Conservation (phyloP, 768 basidiomycete genomes). For the Leccinellum rugosiceps region DNA sequence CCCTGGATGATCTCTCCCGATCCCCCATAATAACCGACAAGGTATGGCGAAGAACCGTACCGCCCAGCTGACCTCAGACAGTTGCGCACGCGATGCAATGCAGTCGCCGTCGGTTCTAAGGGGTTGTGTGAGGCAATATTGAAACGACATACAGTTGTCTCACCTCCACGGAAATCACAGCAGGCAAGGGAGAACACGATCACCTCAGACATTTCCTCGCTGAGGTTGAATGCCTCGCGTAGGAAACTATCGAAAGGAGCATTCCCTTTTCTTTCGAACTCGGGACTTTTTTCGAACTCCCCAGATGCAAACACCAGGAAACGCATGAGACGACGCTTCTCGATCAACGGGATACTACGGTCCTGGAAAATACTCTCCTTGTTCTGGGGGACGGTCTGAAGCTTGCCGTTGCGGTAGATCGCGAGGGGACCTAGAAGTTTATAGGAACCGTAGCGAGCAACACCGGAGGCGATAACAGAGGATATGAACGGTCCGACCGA, state of each 20-base stretch:
- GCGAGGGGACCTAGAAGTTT: constrained; percentile 72
- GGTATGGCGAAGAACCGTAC: constrained; percentile 85
- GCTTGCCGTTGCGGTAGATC: constrained; percentile 47
- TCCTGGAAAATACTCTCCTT: constrained; percentile 94
- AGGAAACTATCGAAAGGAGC: constrained; percentile 63
- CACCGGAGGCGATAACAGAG: constrained; percentile 75
- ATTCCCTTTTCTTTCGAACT: constrained; percentile 55
- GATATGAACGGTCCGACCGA: constrained; percentile 77
- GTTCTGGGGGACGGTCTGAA: constrained; percentile 76
- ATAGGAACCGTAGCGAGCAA: constrained; percentile 89
- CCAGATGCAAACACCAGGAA: constrained; percentile 79
- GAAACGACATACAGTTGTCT: constrained; percentile 9
- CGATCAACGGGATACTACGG: constrained; percentile 68
- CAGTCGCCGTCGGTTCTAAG: constrained; percentile 63
- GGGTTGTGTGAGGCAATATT: constrained; percentile 1
- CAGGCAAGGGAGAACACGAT: constrained; percentile 80
- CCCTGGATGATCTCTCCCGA: constrained; percentile 91
- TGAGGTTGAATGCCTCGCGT: constrained; percentile 58
- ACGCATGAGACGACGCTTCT: constrained; percentile 91
- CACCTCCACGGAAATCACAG: constrained; percentile 59
- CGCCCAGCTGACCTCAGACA: constrained; percentile 80
- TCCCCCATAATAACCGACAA: constrained; percentile 94
- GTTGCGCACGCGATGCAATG: constrained; percentile 64
- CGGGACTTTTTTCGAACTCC: constrained; percentile 64
- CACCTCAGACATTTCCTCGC: constrained; percentile 50